Base-by-base conservation (phyloP, 306 rosid genomes). In the Abrus pulchellus region DNA sequence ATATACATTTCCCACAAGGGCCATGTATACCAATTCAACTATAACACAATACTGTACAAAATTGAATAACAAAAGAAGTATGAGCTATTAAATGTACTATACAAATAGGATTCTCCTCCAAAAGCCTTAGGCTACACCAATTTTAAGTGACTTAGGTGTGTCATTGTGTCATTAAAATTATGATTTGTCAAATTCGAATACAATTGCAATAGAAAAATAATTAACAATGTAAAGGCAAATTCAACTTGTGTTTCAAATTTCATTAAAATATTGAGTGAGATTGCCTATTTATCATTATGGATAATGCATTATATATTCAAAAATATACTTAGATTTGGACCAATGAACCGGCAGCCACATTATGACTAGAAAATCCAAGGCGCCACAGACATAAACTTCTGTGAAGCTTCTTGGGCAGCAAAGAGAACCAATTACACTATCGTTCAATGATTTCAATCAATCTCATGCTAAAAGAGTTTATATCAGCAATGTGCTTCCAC, bases 341-440 rank as follows among this genome's bases (percentile, higher is more conserved):
- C n/a, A 69, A 61, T 45, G 65, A 70, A 64, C 75, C 53, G 3
- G 72, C 72, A 47, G 71, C 34, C 54, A 67, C 55, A 68, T 13
- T 61, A 38, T 14, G 53, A 6, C 54, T 6, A 33, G 44, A 27
- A 54, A 69, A 77, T 81, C 72, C 60, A 53, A 73, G 64, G 63
- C 41, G 52, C 74, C 40, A 41, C 75, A 28, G 52, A 28, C 45
- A 9, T 53, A 75, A 82, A 62, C 60, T 74, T 77, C 57, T 73
- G 71, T 41, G 43, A 79, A 41, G 77, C 28, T 11, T 57, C 32
- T 36, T 60, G 74, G 75, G 53, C 62, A 69, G 77, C 63, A 8
- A 72, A 78, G 75, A 62, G 50, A 79, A 80, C 64, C 80, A 74
- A 85, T 36, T 59, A 72, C 56, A 85, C 57, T 61, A 48, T 67